phyloP scores from a whole-genome alignment of 2,329 filamentous ascomycete species.

The Fusarium zealandicum region DNA sequence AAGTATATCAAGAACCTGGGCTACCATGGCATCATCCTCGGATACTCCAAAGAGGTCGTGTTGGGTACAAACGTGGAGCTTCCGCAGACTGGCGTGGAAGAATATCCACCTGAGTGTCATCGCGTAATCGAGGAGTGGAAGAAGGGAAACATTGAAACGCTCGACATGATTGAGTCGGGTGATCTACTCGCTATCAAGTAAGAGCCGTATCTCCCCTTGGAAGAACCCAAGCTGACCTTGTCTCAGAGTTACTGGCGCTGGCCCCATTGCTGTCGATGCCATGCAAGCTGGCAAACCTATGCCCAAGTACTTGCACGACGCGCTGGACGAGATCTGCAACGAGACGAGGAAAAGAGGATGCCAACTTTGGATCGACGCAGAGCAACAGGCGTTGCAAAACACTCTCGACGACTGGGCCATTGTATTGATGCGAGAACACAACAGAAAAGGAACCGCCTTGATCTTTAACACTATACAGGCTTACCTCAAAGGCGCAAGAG shows the following conservation, averaged over 20 bases:
- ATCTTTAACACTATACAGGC: conserved; percentile 63
- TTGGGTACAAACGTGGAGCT: conserved; percentile 40
- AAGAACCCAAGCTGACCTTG: neutral
- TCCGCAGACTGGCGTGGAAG: conserved; percentile 1
- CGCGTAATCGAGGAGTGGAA: conserved; percentile 54
- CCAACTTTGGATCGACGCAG: conserved; percentile 55
- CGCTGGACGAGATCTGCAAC: conserved; percentile 50
- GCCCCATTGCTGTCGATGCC: conserved; percentile 48
- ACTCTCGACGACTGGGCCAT: conserved; percentile 46
- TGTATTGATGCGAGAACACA: conserved; percentile 49
- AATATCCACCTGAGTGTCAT: conserved; percentile 27
- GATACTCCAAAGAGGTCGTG: conserved; percentile 59
- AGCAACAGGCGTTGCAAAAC: conserved; percentile 53
- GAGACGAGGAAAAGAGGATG: conserved; percentile 47
- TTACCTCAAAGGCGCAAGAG: conserved; percentile 58
- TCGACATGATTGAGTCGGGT: conserved; percentile 56
- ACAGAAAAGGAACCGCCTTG: conserved; percentile 44
- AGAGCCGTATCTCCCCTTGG: neutral
- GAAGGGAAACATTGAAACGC: conserved; percentile 59
- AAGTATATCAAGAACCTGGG: conserved; percentile 56
- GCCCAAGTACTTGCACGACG: conserved; percentile 49
- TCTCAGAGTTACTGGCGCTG: conserved; percentile 52
- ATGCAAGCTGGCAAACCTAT: conserved; percentile 46
- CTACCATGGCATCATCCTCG: conserved; percentile 60
- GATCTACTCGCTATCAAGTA: conserved; percentile 68